These are phyloP conservation scores for Scutellaria baicalensis DNA, from an alignment of 257 asterid genomes.

Conservation along the genomic window DNA sequence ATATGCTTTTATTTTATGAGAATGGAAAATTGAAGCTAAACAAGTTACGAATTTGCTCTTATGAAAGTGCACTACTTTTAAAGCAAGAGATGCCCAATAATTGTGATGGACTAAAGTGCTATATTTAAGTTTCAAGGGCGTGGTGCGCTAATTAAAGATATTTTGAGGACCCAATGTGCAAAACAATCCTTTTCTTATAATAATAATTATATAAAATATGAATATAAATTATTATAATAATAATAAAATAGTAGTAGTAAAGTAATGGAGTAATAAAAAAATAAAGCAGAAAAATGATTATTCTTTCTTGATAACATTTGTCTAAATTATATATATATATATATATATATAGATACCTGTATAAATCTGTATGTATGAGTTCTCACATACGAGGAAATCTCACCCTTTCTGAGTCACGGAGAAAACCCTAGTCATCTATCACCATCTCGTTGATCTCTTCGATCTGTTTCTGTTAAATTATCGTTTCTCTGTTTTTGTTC, in stretches of 20 bases:
- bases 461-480: conserved; percentile 2
- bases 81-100: too few species aligned
- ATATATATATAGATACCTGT: background rate
- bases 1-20: too few species aligned
- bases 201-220: too few species aligned
- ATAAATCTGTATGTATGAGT: background rate
- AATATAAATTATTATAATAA: too few species aligned
- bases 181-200: background rate
- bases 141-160: background rate
- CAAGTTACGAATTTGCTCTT: too few species aligned
- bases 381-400: background rate
- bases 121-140: background rate
- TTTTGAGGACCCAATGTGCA: background rate
- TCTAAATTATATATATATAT: background rate
- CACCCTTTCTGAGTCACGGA: conserved; percentile 5
- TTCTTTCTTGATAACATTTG: background rate
- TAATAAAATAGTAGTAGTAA: background rate
- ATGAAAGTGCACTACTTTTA: too few species aligned
- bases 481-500: background rate
- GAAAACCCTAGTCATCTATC: conserved; percentile 27
- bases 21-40: too few species aligned
- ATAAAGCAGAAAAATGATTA: background rate
- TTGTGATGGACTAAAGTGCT: background rate
- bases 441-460: conserved; percentile 11
- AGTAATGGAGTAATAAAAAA: too few species aligned